Base-by-base conservation (phyloP, 2,329 filamentous ascomycete species). In the Drechslerella dactyloides region DNA sequence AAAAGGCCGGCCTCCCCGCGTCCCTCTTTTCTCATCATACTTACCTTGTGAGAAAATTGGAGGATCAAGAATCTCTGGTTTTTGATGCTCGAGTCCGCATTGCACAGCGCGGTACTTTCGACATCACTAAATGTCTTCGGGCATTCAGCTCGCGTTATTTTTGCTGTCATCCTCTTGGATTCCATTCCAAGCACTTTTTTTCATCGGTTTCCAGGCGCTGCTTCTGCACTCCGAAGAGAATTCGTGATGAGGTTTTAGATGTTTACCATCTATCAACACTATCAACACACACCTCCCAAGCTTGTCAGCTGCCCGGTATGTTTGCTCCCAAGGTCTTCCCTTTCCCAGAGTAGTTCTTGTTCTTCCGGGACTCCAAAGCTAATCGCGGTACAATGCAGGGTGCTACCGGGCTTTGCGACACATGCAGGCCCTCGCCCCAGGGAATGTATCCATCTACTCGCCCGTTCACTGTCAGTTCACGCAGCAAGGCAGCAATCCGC, bases 91-190 rank as follows among this genome's bases (percentile, higher is more conserved):
- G 46, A 61, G 57, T 53, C 57, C 57, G 57, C 57, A 53, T 61
- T 61, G 57, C 57, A 61, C 46, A 61, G 57, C 57, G 48, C 57
- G 57, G 57, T 53, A 61, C 57, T 51, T 61, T 61, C 46, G 42
- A n/a, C 3, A 19, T 53, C 1, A 61, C 57, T 35, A 61, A 53
- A 53, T 61, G 57, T 52, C 46, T 61, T 61, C 56, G 56, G 33
- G 57, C 30, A 61, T 53, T 53, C 33, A 35, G 57, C 57, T 42
- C 42, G 57, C 57, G 48, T 50, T 61, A 53, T 61, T 53, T 53
- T 61, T 61, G 48, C 30, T 61, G 52, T 42, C 33, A 61, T 42
- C 23, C 37, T 17, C 27, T 24, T 53, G 57, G 19, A 30, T 19
- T 61, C 48, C 37, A 19, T 17, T 42, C 17, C 33, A 44, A 35